A percentile compares a stretch with the other conserved stretches of the same genome.
Conservation (phyloP, 176 grass and related monocot genomes). For the Oryza rufipogon region DNA sequence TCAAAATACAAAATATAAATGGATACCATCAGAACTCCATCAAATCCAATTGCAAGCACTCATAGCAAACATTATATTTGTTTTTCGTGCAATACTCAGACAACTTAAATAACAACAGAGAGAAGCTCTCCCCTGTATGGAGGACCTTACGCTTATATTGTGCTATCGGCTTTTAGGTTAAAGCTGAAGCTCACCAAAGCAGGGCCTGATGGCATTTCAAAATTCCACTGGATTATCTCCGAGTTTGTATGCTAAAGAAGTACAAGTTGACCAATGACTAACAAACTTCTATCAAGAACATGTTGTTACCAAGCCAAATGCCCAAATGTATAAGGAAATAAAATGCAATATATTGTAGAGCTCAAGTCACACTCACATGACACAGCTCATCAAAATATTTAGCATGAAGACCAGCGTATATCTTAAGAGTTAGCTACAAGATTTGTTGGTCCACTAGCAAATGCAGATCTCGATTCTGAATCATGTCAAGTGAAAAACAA, state of each 20-base stretch:
- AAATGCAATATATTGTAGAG: constrained; percentile 6
- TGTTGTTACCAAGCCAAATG: constrained; percentile 24
- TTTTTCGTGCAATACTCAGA: background rate
- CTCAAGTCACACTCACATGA: constrained; percentile 5
- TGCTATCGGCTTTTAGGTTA: background rate
- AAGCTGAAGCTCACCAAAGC: background rate
- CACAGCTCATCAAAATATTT: constrained; percentile 21
- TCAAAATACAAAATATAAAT: constrained; percentile 32
- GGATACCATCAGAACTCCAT: background rate
- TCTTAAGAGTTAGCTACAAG: constrained; percentile 13
- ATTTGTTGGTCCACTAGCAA: background rate
- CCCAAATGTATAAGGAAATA: constrained; percentile 20
- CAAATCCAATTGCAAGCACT: background rate
- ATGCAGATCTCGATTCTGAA: constrained; percentile 6
- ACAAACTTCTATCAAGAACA: constrained; percentile 12
- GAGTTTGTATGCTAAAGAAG: constrained; percentile 17
- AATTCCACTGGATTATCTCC: background rate
- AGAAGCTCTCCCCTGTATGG: background rate
- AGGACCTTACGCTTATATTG: background rate
- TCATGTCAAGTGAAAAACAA: constrained; percentile 2
- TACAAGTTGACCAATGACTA: background rate
- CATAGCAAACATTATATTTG: constrained; percentile 9
- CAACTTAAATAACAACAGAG: constrained; percentile 18
- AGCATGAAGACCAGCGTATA: background rate
- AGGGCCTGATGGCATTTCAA: background rate